Percentiles rank a stretch among this genome's conserved stretches.
Conservation (phyloP, 148 eudicot species). For the Arbutus unedo region DNA sequence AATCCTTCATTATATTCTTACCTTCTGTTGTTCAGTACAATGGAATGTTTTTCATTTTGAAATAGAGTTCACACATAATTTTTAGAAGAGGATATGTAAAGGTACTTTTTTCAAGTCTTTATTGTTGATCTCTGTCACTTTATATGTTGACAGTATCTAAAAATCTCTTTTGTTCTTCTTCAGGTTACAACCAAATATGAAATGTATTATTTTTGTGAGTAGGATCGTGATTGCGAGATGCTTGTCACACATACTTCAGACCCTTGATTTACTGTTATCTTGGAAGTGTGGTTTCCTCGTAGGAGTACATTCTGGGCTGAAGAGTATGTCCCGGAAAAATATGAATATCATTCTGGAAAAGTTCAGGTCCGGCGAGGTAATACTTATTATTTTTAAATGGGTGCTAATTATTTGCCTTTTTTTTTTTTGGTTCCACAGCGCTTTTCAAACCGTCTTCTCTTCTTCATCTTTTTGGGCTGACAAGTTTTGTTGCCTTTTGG, state of each 20-base stretch:
- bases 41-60: neutral
- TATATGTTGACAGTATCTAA: slow-evolving; percentile 11
- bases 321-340: slow-evolving; percentile 62
- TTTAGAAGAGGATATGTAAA: neutral
- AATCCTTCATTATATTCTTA: neutral
- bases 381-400: neutral
- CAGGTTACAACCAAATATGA: slow-evolving; percentile 87
- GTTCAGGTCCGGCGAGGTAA: slow-evolving; percentile 91
- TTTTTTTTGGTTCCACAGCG: neutral
- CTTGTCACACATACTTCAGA: slow-evolving; percentile 56
- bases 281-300: slow-evolving; percentile 79
- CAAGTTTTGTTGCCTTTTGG: neutral
- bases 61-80: neutral
- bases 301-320: slow-evolving; percentile 79
- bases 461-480: neutral
- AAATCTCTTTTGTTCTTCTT: slow-evolving; percentile 6
- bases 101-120: neutral
- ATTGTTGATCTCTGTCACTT: neutral
- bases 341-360: slow-evolving; percentile 64
- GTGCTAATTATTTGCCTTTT: neutral
- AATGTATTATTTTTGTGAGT: slow-evolving; percentile 89
- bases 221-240: slow-evolving; percentile 86
- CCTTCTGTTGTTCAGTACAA: neutral
- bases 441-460: slow-evolving; percentile 4
- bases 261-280: slow-evolving; percentile 52